Percentiles rank a stretch among this genome's conserved stretches.
Evolutionary conservation across 495 filamentous ascomycete genomes (phyloP).

Genomic region (Staphylotrichum longicolle): DNA sequence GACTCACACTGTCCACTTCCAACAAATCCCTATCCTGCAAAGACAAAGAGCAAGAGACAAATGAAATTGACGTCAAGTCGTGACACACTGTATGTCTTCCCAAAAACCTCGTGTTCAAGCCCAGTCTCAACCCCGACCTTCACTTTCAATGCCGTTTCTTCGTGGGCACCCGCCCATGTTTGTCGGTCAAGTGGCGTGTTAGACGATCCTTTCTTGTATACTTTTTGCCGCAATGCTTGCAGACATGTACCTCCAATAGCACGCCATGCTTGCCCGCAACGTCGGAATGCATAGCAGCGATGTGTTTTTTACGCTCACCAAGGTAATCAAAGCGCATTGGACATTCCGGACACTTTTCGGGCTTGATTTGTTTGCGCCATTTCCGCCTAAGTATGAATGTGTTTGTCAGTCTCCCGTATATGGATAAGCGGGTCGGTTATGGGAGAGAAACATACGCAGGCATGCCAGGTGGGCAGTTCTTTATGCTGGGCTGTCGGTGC

Average conservation of each 20-base stretch:
- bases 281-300: background rate
- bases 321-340: background rate
- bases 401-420: background rate
- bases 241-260: background rate
- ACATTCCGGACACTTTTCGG: constrained; percentile 11
- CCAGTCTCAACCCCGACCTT: background rate
- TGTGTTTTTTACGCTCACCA: constrained; percentile 6
- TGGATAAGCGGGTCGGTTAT: too few relatives aligned
- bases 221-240: background rate
- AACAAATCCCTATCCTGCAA: background rate
- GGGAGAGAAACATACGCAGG: background rate
- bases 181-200: background rate
- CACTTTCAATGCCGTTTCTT: background rate
- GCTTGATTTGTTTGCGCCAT: constrained; percentile 4
- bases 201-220: constrained; percentile 7
- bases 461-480: background rate
- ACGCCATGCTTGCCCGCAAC: background rate
- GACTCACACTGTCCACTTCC: background rate
- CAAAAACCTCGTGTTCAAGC: background rate
- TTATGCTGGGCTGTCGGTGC: background rate
- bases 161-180: constrained; percentile 8
- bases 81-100: background rate
- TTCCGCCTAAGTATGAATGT: background rate
- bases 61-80: too few relatives aligned
- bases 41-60: too few relatives aligned